Evolutionary conservation across 495 filamentous ascomycete genomes (phyloP).

Genomic region (Barbatosphaeria neglecta): DNA sequence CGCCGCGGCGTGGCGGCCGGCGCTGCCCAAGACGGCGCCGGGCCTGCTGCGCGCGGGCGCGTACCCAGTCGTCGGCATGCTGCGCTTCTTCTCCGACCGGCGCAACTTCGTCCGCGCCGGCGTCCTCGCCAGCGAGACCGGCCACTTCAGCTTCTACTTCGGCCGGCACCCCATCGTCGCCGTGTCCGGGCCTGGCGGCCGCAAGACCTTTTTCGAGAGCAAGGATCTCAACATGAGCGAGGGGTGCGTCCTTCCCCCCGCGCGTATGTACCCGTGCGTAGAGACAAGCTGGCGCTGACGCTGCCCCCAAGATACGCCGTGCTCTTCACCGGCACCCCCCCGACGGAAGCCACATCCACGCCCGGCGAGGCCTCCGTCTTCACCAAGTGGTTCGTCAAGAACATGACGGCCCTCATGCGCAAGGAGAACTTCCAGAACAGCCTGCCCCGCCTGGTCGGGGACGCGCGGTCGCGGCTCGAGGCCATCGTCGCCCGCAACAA

Average conservation of each 20-base stretch:
- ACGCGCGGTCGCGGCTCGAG: conserved; percentile 17
- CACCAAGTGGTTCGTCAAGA: conserved; percentile 7
- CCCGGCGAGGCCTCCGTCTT: conserved; percentile 5
- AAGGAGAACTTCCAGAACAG: conserved; percentile 18
- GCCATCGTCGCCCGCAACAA: conserved; percentile 8
- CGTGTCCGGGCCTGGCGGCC: conserved; percentile 23
- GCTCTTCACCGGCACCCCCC: conserved; percentile 13
- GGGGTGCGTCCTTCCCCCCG: conserved; percentile 14
- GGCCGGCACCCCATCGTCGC: conserved; percentile 31
- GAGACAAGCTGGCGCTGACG: no score
- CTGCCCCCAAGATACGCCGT: conserved; percentile 10
- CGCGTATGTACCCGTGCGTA: no score
- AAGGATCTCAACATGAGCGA: conserved; percentile 26
- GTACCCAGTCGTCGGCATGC: conserved; percentile 10
- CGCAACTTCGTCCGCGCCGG: conserved; percentile 6
- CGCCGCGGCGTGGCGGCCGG: conserved; percentile 4
- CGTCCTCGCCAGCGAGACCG: conserved; percentile 9
- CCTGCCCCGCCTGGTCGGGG: conserved; percentile 17
- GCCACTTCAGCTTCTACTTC: conserved; percentile 38
- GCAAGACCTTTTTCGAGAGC: conserved; percentile 32
- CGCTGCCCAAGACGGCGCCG: conserved; percentile 9
- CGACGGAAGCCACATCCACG: background rate
- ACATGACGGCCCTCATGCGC: conserved; percentile 11
- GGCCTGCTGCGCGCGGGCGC: conserved; percentile 4
- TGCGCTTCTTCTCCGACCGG: conserved; percentile 12